Evolutionary conservation across 768 basidiomycete genomes (phyloP), one percentile per base, ranked within the genome.

Genomic region (Filobasidium floriforme): DNA sequence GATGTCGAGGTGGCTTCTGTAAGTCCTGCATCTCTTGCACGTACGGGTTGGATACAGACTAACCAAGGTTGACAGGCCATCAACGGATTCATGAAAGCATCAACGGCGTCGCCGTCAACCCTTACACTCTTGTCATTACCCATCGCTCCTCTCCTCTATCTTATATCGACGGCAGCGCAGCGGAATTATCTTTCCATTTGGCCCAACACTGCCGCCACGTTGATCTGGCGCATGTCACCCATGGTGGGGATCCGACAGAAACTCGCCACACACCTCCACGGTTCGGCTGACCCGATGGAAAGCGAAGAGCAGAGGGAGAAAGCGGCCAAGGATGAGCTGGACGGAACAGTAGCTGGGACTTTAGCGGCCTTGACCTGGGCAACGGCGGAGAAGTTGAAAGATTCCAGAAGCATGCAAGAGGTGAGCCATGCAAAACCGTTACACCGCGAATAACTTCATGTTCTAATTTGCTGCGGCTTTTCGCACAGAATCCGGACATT

Each of bases 31-130:
- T 41, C 51, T n/a, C 66, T 51, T 41, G n/a, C 41, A 43, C 12
- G 54, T 15, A 40, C 49, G 12, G 37, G 9, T n/a, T 54, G 18
- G 19, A 61, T 55, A 1, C 12, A 12, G 28, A 12, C 32, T 40
- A 44, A 15, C 32, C 11, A 7, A 52, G 63, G 44, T 28, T 62
- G 12, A 55, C 14, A 92, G 90, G 85, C 86, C 6, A 78, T 90
- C 68, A 90, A 88, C 80, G 87, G 90, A 70, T 81, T 94, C 41
- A 83, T 92, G 80, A 90, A 89, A 68, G 87, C 89, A 0, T 88
- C 93, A 65, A 91, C 92, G 0, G 85, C 87, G 1, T 82, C 93
- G 37, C 88, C 89, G 0, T 81, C 83, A 1, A 89, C 92, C 63
- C 69, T 69, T 18, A 94, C 90, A 0, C 76, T 96, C 18, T 81